Conservation (phyloP, 371 early-diverging fungal genomes). For the Circinella minor region DNA sequence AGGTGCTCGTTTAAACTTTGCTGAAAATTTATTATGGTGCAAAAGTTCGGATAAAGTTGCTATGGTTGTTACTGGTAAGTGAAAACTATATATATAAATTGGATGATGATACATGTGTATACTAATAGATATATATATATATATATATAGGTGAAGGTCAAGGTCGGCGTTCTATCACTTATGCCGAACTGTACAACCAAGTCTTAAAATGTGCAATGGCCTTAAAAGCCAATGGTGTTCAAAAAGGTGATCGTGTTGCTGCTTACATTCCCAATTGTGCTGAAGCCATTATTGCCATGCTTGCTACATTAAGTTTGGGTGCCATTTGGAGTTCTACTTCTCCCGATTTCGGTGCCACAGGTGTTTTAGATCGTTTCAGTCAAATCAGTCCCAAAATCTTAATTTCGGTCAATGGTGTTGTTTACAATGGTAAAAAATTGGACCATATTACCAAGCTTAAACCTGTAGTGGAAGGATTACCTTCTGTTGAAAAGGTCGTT, state of each 20-base stretch:
- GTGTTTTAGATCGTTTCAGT: constrained; percentile 92
- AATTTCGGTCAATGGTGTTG: constrained; percentile 87
- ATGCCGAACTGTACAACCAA: constrained; percentile 56
- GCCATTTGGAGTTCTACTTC: constrained; percentile 96
- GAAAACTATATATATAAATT: not conserved
- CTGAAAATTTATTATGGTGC: constrained; percentile 87
- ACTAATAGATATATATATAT: constrained; percentile 51
- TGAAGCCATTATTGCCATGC: constrained; percentile 87
- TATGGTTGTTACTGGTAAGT: constrained; percentile 64
- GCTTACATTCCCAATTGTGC: constrained; percentile 93
- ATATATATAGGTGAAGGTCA: constrained; percentile 2
- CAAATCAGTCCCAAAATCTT: constrained; percentile 96
- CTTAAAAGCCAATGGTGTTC: constrained; percentile 72
- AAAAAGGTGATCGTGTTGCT: constrained; percentile 89
- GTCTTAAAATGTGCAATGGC: constrained; percentile 81
- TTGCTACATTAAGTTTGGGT: constrained; percentile 94
- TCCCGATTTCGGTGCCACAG: constrained; percentile 94
- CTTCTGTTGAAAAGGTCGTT: constrained; percentile 72
- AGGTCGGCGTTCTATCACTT: not conserved
- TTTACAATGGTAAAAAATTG: constrained; percentile 88
- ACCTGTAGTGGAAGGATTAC: constrained; percentile 66
- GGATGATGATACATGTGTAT: constrained; percentile 42
- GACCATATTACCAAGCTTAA: constrained; percentile 82
- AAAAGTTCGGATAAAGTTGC: constrained; percentile 69
- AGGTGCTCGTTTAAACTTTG: constrained; percentile 86